Percentiles rank a stretch among this genome's conserved stretches.
These are phyloP conservation scores for Euphorbia peplus DNA, from an alignment of 345 rosid species.

Conservation along the genomic window DNA sequence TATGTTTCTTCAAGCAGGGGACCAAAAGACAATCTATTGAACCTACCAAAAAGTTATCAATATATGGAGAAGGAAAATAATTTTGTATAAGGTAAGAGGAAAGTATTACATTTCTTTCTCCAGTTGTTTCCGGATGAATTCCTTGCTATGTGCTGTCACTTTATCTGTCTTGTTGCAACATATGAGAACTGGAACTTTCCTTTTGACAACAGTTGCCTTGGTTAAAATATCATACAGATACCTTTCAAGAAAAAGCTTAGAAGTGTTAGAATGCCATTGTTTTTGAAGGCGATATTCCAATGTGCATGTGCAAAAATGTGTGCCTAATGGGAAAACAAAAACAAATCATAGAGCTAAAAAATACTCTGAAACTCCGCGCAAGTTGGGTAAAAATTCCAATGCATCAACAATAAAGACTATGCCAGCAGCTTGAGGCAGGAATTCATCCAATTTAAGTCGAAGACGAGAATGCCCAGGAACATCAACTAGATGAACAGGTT, in stretches of 20 bases:
- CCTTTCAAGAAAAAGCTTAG: constrained; percentile 38
- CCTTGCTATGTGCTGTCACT: constrained; percentile 92
- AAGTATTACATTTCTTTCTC: constrained; percentile 83
- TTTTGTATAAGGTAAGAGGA: neutral
- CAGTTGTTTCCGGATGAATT: constrained; percentile 80
- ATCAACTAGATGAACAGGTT: constrained; percentile 84
- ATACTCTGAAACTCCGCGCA: constrained; percentile 79
- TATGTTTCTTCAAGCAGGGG: too few species aligned
- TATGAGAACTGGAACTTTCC: constrained; percentile 70
- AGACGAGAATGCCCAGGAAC: constrained; percentile 96
- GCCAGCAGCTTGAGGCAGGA: constrained; percentile 81
- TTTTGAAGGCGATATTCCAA: neutral
- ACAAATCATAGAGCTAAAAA: too few species aligned
- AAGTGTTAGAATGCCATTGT: constrained; percentile 1
- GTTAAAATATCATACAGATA: constrained; percentile 89
- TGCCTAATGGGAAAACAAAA: neutral
- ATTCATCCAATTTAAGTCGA: constrained; percentile 74
- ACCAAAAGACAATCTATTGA: too few species aligned
- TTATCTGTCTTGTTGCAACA: constrained; percentile 94
- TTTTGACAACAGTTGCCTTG: constrained; percentile 64
- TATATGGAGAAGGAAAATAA: constrained; percentile 5
- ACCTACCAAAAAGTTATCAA: constrained; percentile 1
- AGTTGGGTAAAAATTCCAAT: constrained; percentile 75
- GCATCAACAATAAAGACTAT: constrained; percentile 81
- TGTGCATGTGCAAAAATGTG: neutral